phyloP scores from a whole-genome alignment of 2,329 filamentous ascomycete species.

The Cyanodermella asteris region DNA sequence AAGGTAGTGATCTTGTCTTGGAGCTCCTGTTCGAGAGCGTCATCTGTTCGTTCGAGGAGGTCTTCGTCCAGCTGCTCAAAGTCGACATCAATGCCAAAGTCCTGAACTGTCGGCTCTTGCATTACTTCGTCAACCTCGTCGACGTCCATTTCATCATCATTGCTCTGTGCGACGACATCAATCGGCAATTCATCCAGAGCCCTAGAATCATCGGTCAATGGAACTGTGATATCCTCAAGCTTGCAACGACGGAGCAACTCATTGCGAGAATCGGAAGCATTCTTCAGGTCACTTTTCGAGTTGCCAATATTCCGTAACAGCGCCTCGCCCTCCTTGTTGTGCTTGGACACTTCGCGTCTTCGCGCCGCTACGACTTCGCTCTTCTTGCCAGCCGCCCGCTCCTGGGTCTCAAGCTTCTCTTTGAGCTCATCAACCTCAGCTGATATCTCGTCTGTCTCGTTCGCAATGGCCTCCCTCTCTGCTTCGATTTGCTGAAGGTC shows the following conservation, averaged over 20 bases:
- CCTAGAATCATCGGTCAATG: slow-evolving; percentile 48
- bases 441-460: slow-evolving; percentile 47
- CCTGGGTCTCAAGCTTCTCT: slow-evolving; percentile 47
- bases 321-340: slow-evolving; percentile 61
- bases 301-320: slow-evolving; percentile 51
- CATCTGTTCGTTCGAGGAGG: slow-evolving; percentile 51
- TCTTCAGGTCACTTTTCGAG: slow-evolving; percentile 70
- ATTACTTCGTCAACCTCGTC: slow-evolving; percentile 41
- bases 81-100: slow-evolving; percentile 80
- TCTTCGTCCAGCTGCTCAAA: slow-evolving; percentile 68
- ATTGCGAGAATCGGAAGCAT: slow-evolving; percentile 66
- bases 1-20: slow-evolving; percentile 57
- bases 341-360: slow-evolving; percentile 59
- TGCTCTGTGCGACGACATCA: slow-evolving; percentile 56
- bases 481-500: slow-evolving; percentile 48
- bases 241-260: slow-evolving; percentile 71
- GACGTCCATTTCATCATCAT: slow-evolving; percentile 72
- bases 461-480: slow-evolving; percentile 54
- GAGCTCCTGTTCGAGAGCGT: slow-evolving; percentile 51
- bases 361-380: slow-evolving; percentile 58
- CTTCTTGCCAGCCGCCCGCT: slow-evolving; percentile 44
- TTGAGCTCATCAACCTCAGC: slow-evolving; percentile 58
- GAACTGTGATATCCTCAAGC: slow-evolving; percentile 77
- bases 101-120: slow-evolving; percentile 47
- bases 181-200: slow-evolving; percentile 65